These are phyloP conservation scores for Drechmeria coniospora DNA, from an alignment of 2,329 filamentous ascomycete species.

Conservation along the genomic window DNA sequence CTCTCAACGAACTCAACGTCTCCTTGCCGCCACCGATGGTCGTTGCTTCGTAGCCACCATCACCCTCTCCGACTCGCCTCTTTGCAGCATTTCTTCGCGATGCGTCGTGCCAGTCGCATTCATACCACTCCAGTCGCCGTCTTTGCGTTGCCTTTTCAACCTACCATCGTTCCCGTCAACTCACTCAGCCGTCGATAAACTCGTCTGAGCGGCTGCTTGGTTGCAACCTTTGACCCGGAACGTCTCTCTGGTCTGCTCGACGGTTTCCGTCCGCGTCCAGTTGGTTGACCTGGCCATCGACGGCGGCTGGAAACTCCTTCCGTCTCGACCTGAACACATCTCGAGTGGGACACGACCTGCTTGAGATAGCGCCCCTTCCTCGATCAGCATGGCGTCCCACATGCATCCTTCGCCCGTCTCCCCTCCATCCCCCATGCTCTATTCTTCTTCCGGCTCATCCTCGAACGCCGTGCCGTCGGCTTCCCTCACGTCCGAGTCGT, in stretches of 20 bases:
- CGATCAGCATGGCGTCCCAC: constrained; percentile 43
- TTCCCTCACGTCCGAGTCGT: constrained; percentile 63
- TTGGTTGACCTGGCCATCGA: constrained; percentile 31
- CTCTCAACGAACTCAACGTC: too few species aligned
- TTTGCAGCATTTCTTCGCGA: constrained; percentile 29
- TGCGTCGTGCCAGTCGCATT: constrained; percentile 39
- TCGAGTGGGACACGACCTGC: constrained; percentile 12
- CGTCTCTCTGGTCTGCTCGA: constrained; percentile 17
- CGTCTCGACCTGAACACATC: constrained; percentile 15
- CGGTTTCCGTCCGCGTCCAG: constrained; percentile 25
- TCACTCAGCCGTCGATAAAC: constrained; percentile 24
- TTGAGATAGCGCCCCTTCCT: constrained; percentile 13
- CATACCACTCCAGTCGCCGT: constrained; percentile 44
- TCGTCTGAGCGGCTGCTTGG: constrained; percentile 30
- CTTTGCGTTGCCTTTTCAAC: too few species aligned
- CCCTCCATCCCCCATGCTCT: constrained; percentile 27
- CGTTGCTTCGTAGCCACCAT: constrained; percentile 13
- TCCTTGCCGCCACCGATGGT: constrained; percentile 3
- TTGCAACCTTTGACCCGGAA: constrained; percentile 21
- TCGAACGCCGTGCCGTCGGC: constrained; percentile 63
- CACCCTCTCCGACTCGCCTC: constrained; percentile 8
- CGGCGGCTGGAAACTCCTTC: constrained; percentile 36
- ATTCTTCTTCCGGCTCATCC: constrained; percentile 51
- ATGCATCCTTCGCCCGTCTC: constrained; percentile 37
- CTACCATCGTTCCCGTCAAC: constrained; percentile 40